Evolutionary conservation across 257 asterid genomes (phyloP).

Genomic region (Ilex asprella): DNA sequence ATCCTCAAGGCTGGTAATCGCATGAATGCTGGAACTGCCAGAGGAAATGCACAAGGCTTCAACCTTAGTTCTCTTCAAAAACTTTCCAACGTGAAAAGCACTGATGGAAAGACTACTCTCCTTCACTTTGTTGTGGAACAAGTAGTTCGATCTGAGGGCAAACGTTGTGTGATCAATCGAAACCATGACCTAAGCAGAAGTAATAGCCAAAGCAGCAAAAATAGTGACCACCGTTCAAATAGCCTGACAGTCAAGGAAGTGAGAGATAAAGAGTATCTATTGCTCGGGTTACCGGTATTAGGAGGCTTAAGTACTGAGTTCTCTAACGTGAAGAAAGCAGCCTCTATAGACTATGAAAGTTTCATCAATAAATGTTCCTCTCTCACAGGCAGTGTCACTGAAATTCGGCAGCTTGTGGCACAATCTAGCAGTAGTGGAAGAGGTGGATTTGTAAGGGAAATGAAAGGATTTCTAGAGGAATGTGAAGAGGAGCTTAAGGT

Average conservation of each 20-base stretch:
- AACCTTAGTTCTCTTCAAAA: background rate
- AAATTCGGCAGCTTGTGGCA: background rate
- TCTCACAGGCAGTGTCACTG: background rate
- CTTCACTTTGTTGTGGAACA: background rate
- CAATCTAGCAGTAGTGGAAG: background rate
- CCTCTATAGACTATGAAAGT: background rate
- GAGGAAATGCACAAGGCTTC: conserved; percentile 1
- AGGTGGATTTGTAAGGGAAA: background rate
- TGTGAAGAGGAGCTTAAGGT: background rate
- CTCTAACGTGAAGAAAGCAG: background rate
- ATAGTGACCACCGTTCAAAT: background rate
- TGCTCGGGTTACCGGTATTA: background rate
- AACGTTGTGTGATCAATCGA: background rate
- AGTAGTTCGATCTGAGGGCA: background rate
- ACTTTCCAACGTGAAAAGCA: background rate
- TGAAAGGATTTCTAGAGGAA: background rate
- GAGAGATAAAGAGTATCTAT: background rate
- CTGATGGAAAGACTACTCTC: background rate
- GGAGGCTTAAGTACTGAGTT: background rate
- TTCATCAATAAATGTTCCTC: background rate
- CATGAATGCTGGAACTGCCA: conserved; percentile 1
- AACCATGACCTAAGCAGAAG: background rate
- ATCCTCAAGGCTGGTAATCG: conserved; percentile 1
- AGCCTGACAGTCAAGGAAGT: background rate
- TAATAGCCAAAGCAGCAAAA: background rate